phyloP scores from a whole-genome alignment of 176 grass and related monocot species.

The Oryza meridionalis region DNA sequence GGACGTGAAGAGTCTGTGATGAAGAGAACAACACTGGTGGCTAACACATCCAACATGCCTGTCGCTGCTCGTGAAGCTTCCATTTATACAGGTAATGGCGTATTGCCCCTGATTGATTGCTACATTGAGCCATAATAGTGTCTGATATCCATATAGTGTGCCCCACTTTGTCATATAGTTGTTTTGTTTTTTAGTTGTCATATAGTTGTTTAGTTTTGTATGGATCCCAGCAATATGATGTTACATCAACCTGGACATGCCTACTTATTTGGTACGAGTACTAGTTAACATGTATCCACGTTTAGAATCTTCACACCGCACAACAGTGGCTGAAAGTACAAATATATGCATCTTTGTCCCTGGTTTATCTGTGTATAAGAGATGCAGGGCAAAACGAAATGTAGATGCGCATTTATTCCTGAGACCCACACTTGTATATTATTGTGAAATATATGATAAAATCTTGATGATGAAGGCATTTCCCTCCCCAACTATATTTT shows the following conservation, averaged over 20 bases:
- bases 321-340: not conserved
- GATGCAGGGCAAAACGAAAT: not conserved
- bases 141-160: not conserved
- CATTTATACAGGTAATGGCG: constrained; percentile 78
- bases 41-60: constrained; percentile 98
- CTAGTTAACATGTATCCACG: not conserved
- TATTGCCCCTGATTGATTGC: constrained; percentile 21
- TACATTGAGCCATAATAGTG: not conserved
- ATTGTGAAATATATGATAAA: not conserved
- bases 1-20: constrained; percentile 97
- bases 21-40: constrained; percentile 93
- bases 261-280: not conserved
- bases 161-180: not conserved
- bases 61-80: constrained; percentile 97
- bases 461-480: not conserved
- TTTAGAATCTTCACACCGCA: not conserved
- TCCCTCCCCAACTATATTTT: not conserved
- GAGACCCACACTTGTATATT: not conserved
- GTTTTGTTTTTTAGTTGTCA: not conserved
- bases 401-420: not conserved
- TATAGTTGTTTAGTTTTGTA: not conserved
- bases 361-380: not conserved
- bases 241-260: not conserved
- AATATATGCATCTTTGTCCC: not conserved
- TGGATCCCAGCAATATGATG: not conserved